These are phyloP conservation scores for Oryza coarctata DNA, from an alignment of 176 grass and related monocot species.

Conservation along the genomic window DNA sequence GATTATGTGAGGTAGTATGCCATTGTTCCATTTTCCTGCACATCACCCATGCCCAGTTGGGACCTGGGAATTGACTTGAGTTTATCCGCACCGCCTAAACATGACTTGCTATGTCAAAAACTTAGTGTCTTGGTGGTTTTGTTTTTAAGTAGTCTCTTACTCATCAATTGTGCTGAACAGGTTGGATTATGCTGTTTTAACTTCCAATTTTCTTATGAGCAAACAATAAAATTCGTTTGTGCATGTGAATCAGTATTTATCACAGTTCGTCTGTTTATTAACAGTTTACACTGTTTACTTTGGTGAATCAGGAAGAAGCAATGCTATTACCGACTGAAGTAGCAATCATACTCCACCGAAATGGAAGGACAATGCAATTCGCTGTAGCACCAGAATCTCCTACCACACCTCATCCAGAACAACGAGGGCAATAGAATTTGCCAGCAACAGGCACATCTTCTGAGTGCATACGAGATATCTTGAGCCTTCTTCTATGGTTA, in stretches of 20 bases:
- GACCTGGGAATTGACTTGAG: background rate
- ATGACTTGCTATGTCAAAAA: slow-evolving; percentile 4
- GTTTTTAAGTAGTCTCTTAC: background rate
- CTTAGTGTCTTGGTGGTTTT: background rate
- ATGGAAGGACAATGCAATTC: slow-evolving; percentile 63
- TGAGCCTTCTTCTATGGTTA: background rate
- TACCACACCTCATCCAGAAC: slow-evolving; percentile 41
- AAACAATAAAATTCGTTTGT: background rate
- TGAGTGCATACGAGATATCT: background rate
- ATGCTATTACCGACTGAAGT: slow-evolving; percentile 63
- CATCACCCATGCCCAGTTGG: background rate
- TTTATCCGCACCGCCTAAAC: background rate
- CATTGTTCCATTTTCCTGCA: background rate
- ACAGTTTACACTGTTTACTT: slow-evolving; percentile 3
- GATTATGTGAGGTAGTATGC: too few species aligned
- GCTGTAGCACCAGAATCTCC: slow-evolving; percentile 48
- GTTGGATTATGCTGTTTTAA: background rate
- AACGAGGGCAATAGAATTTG: slow-evolving; percentile 46
- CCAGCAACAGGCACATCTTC: background rate
- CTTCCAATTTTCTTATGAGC: background rate
- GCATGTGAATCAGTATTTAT: background rate
- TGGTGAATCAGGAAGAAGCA: slow-evolving; percentile 54
- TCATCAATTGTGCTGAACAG: background rate
- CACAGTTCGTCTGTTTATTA: background rate
- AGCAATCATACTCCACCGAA: slow-evolving; percentile 68